Percentiles rank a stretch among this genome's conserved stretches.
These are phyloP conservation scores for Silene vulgaris DNA, from an alignment of 179 eudicot genomes.

Conservation along the genomic window DNA sequence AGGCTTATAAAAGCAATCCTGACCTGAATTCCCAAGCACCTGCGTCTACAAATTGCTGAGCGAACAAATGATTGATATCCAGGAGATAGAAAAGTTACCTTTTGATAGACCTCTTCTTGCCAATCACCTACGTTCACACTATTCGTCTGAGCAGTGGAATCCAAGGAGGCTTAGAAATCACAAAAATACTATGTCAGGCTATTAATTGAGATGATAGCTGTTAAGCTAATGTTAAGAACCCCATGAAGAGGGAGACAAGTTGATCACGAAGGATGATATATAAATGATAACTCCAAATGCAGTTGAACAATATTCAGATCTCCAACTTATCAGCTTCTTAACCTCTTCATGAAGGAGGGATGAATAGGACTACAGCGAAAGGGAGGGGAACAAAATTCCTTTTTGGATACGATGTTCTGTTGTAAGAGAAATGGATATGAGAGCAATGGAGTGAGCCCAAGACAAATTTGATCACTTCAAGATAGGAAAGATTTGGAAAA, in stretches of 20 bases:
- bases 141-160: conserved; percentile 67
- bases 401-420: too few species aligned
- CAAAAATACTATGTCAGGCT: conserved; percentile 12
- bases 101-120: conserved; percentile 89
- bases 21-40: not conserved
- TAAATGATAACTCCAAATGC: not conserved
- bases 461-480: too few species aligned
- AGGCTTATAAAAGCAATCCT: not conserved
- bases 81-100: conserved; percentile 39
- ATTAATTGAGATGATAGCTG: not conserved
- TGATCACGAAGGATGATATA: not conserved
- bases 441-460: too few species aligned
- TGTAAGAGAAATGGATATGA: too few species aligned
- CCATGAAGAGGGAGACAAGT: not conserved
- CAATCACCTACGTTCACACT: conserved; percentile 55
- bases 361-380: too few species aligned
- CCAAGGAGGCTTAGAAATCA: conserved; percentile 38
- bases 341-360: too few species aligned
- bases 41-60: not conserved
- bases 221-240: not conserved
- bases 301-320: not conserved
- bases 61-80: not conserved
- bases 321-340: not conserved
- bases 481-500: too few species aligned
- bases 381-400: too few species aligned